phyloP scores from a whole-genome alignment of 768 basidiomycete species.

The Neoboletus magnificus region DNA sequence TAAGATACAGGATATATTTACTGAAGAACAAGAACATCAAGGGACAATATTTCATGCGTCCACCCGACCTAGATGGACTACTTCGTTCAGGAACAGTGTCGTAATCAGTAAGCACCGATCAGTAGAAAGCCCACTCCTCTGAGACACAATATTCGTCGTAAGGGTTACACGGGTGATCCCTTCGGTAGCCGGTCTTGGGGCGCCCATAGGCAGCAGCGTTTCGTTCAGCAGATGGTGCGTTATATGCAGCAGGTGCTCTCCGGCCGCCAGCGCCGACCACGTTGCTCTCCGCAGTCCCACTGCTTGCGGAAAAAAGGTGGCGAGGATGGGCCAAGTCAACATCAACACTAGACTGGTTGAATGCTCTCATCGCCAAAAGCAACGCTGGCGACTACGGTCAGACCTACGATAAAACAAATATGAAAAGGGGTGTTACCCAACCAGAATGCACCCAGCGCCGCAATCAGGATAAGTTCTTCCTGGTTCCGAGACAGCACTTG shows the following conservation, averaged over 20 bases:
- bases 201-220: slow-evolving; percentile 30
- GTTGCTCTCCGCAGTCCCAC: slow-evolving; percentile 33
- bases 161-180: slow-evolving; percentile 52
- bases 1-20: slow-evolving; percentile 25
- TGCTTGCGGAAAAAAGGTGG: slow-evolving; percentile 32
- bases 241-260: slow-evolving; percentile 19
- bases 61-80: not conserved
- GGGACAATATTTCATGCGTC: slow-evolving; percentile 7
- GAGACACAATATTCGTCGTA: slow-evolving; percentile 67
- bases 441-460: slow-evolving; percentile 71
- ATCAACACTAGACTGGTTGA: slow-evolving; percentile 30
- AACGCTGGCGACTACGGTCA: slow-evolving; percentile 32
- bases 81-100: not conserved
- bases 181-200: slow-evolving; percentile 31
- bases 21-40: slow-evolving; percentile 9
- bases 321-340: slow-evolving; percentile 29
- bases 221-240: slow-evolving; percentile 26
- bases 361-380: slow-evolving; percentile 42
- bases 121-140: slow-evolving; percentile 63
- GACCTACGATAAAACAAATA: not conserved
- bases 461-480: slow-evolving; percentile 71
- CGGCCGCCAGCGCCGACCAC: slow-evolving; percentile 33
- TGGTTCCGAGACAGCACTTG: slow-evolving; percentile 64
- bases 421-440: slow-evolving; percentile 50
- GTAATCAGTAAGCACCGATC: slow-evolving; percentile 8